Percentiles rank a stretch among this genome's conserved stretches.
Evolutionary conservation across 2,329 filamentous ascomycete genomes (phyloP).

Genomic region (Nigrospora sphaerica): DNA sequence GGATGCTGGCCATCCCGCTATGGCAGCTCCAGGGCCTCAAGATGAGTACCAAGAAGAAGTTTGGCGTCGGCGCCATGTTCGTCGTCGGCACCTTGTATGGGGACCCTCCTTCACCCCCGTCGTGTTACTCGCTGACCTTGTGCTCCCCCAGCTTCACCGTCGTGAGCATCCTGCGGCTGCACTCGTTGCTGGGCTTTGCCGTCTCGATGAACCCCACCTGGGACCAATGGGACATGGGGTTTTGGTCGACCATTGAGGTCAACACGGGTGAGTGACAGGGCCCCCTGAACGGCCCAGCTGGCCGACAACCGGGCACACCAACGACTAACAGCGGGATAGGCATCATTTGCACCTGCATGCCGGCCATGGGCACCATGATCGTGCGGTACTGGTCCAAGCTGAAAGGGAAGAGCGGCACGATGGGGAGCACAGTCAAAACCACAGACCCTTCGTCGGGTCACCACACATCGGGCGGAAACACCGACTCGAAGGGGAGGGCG

Average conservation of each 20-base stretch:
- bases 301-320: no score
- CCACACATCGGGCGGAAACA: no score
- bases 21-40: constrained; percentile 7
- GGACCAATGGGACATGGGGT: constrained; percentile 6
- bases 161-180: constrained; percentile 12
- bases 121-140: no score
- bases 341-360: constrained; percentile 13
- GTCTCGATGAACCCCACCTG: constrained; percentile 1
- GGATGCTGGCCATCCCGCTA: constrained; percentile 10
- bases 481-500: no score
- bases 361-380: constrained; percentile 11
- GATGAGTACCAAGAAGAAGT: constrained; percentile 11
- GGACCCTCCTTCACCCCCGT: neutral
- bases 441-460: no score
- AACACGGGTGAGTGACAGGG: neutral
- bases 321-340: constrained; percentile 3
- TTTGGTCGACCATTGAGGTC: constrained; percentile 15
- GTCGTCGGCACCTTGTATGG: constrained; percentile 12
- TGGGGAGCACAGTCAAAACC: no score
- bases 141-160: constrained; percentile 6
- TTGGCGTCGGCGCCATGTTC: constrained; percentile 12
- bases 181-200: constrained; percentile 7
- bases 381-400: neutral
- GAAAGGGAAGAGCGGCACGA: no score
- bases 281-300: no score